phyloP scores from a whole-genome alignment of 768 basidiomycete species.

The Jaapia argillacea region DNA sequence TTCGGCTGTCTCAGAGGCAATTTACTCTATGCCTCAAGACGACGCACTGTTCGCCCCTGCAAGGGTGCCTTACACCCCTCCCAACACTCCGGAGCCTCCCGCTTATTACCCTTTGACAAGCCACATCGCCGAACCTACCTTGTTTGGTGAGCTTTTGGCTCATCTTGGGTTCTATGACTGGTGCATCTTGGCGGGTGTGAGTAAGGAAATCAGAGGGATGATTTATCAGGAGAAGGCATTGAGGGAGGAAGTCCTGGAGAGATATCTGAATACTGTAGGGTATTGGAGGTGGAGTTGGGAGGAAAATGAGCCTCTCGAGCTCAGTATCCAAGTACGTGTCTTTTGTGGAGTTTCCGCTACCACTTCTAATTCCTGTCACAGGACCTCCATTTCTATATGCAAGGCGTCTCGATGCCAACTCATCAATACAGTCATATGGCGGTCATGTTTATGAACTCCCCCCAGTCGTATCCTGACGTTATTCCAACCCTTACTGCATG shows the following conservation, averaged over 20 bases:
- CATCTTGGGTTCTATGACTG: slow-evolving; percentile 69
- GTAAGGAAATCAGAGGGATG: slow-evolving; percentile 38
- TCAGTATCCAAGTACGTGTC: slow-evolving; percentile 50
- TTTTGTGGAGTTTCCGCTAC: not conserved
- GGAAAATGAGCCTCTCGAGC: slow-evolving; percentile 42
- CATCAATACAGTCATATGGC: slow-evolving; percentile 64
- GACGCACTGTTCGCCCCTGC: too few relatives aligned
- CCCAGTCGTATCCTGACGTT: slow-evolving; percentile 28
- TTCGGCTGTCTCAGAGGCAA: too few relatives aligned
- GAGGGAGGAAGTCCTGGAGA: slow-evolving; percentile 57
- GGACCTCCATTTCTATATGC: slow-evolving; percentile 77
- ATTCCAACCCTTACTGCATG: slow-evolving; percentile 48
- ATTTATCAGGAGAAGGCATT: slow-evolving; percentile 40
- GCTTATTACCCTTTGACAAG: slow-evolving; percentile 41
- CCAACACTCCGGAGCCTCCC: too few relatives aligned
- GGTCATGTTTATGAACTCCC: slow-evolving; percentile 43
- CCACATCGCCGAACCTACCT: slow-evolving; percentile 41
- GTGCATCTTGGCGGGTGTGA: slow-evolving; percentile 45
- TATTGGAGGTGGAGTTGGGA: slow-evolving; percentile 57
- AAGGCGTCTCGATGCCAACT: slow-evolving; percentile 65
- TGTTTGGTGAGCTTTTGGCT: slow-evolving; percentile 45
- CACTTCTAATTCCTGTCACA: too few relatives aligned
- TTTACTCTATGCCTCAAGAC: too few relatives aligned
- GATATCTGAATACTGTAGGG: slow-evolving; percentile 62
- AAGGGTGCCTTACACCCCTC: too few relatives aligned